phyloP scores from a whole-genome alignment of 805 yeast species.

The Starmerella sp. region DNA sequence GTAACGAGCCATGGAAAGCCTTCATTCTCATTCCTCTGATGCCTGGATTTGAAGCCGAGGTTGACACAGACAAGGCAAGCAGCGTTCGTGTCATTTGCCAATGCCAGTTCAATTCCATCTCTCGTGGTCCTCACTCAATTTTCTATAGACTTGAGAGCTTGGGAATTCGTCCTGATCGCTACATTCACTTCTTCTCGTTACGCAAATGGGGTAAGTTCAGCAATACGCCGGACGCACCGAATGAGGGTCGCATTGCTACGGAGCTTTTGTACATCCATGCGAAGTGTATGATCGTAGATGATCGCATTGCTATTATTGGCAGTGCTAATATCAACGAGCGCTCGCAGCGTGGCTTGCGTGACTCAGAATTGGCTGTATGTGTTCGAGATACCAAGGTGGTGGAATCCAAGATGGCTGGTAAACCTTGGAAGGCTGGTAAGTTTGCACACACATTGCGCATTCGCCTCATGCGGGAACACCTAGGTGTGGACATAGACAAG shows the following conservation, averaged over 20 bases:
- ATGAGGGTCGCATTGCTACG: conserved; percentile 46
- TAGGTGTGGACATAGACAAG: conserved; percentile 59
- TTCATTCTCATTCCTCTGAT: conserved; percentile 83
- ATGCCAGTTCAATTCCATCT: conserved; percentile 87
- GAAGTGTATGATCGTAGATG: conserved; percentile 84
- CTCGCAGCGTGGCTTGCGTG: conserved; percentile 88
- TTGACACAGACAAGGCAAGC: conserved; percentile 87
- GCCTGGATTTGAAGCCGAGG: conserved; percentile 95
- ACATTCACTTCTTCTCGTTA: conserved; percentile 81
- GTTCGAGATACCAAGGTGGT: conserved; percentile 56
- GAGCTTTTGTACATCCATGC: conserved; percentile 94
- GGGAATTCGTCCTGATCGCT: conserved; percentile 79
- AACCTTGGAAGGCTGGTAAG: conserved; percentile 67
- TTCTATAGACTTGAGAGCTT: conserved; percentile 67
- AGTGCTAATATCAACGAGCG: conserved; percentile 96
- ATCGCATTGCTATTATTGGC: conserved; percentile 85
- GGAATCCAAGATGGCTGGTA: conserved; percentile 65
- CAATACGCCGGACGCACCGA: conserved; percentile 23
- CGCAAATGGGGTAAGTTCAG: conserved; percentile 96
- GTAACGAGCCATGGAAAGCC: conserved; percentile 76
- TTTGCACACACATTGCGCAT: conserved; percentile 84
- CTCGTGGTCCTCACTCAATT: conserved; percentile 79
- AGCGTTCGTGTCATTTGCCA: conserved; percentile 94
- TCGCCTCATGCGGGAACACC: conserved; percentile 90
- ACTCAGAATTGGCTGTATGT: conserved; percentile 85